Evolutionary conservation across 768 basidiomycete species (phyloP).

Genomic region (Scleroderma citrinum): DNA sequence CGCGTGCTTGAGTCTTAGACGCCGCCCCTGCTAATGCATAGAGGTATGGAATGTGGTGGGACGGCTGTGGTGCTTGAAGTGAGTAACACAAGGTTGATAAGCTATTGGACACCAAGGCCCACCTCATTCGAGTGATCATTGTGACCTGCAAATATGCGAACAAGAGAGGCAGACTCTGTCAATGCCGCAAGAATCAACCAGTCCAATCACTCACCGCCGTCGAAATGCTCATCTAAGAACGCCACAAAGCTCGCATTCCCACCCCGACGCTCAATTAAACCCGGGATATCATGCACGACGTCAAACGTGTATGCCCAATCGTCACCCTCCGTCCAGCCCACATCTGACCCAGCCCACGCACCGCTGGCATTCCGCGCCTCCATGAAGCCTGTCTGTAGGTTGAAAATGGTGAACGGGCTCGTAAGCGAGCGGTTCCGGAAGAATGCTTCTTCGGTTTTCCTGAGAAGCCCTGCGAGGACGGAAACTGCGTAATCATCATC

Average conservation of each 20-base stretch:
- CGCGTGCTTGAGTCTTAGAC: conserved; percentile 63
- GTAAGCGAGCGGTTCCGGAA: conserved; percentile 51
- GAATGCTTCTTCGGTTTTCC: conserved; percentile 46
- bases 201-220: conserved; percentile 32
- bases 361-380: conserved; percentile 68
- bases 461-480: conserved; percentile 50
- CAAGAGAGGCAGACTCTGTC: not conserved
- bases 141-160: conserved; percentile 42
- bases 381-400: conserved; percentile 67
- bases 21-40: conserved; percentile 70
- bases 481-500: conserved; percentile 77
- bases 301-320: conserved; percentile 76
- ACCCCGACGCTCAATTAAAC: conserved; percentile 56
- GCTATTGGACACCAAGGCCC: conserved; percentile 4
- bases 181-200: conserved; percentile 5
- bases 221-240: conserved; percentile 56
- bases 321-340: conserved; percentile 82
- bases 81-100: not conserved
- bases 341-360: conserved; percentile 63
- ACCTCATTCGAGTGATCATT: conserved; percentile 84
- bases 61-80: conserved; percentile 45
- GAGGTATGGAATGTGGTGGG: conserved; percentile 82
- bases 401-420: conserved; percentile 62
- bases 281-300: conserved; percentile 65
- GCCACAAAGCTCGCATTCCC: conserved; percentile 59